These are phyloP conservation scores for Kwoniella sp. DNA, from an alignment of 768 basidiomycete genomes.

Conservation along the genomic window DNA sequence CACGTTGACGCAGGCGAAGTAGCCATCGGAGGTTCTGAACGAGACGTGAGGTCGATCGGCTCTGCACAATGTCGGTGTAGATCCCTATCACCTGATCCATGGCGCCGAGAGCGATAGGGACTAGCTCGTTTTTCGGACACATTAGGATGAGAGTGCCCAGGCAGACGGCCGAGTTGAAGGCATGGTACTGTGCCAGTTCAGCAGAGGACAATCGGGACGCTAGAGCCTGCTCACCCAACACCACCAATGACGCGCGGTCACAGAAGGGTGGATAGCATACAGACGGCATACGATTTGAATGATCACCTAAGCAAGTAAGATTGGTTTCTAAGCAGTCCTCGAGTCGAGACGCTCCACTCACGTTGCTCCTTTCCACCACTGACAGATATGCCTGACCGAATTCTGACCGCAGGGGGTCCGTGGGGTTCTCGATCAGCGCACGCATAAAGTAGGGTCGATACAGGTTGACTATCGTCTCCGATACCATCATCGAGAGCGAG, in stretches of 20 bases:
- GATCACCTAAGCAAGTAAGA: conserved; percentile 10
- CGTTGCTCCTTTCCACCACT: conserved; percentile 28
- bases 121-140: conserved; percentile 21
- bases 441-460: conserved; percentile 26
- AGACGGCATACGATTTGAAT: conserved; percentile 16
- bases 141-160: conserved; percentile 23
- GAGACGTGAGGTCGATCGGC: conserved; percentile 3
- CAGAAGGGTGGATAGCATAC: conserved; percentile 10
- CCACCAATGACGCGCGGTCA: conserved; percentile 25
- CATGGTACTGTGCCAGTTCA: conserved; percentile 25
- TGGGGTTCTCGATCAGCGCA: conserved; percentile 12
- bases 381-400: conserved; percentile 20
- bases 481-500: conserved; percentile 19
- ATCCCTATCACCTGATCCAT: conserved; percentile 21
- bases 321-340: neutral
- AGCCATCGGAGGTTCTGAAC: conserved; percentile 28
- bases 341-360: conserved; percentile 1
- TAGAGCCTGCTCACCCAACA: conserved; percentile 20
- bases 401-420: conserved; percentile 14
- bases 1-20: conserved; percentile 18
- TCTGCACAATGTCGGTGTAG: conserved; percentile 6
- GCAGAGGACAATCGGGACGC: neutral
- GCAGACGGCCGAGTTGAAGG: conserved; percentile 32
- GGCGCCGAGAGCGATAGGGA: conserved; percentile 10
- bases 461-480: conserved; percentile 22